Conservation (phyloP, 495 filamentous ascomycete species). For the Lasiosphaeriaceae sp. region DNA sequence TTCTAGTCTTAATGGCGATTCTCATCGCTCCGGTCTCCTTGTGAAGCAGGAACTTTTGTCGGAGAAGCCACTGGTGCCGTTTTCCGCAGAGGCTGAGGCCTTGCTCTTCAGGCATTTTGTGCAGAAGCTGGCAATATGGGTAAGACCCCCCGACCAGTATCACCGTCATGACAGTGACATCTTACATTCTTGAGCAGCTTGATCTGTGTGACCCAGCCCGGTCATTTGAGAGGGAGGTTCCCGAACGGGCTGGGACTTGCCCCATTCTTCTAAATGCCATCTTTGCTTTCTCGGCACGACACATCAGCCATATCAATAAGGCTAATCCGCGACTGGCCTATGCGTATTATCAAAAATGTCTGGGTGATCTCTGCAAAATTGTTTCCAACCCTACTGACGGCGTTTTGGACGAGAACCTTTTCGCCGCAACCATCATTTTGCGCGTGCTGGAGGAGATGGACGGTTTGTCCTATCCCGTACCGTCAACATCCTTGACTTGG, state of each 20-base stretch:
- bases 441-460: slow-evolving; percentile 60
- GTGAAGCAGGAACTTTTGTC: neutral
- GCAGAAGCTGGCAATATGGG: slow-evolving; percentile 46
- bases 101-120: slow-evolving; percentile 46
- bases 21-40: slow-evolving; percentile 18
- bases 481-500: slow-evolving; percentile 12
- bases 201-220: slow-evolving; percentile 53
- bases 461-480: slow-evolving; percentile 29
- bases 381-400: slow-evolving; percentile 47
- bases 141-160: slow-evolving; percentile 22
- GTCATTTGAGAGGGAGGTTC: slow-evolving; percentile 53
- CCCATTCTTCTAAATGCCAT: slow-evolving; percentile 57
- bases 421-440: slow-evolving; percentile 59
- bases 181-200: slow-evolving; percentile 31
- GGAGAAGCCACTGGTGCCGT: slow-evolving; percentile 30
- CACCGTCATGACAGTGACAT: neutral
- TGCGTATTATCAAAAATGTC: slow-evolving; percentile 48
- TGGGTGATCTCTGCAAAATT: slow-evolving; percentile 47
- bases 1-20: slow-evolving; percentile 1
- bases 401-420: slow-evolving; percentile 55
- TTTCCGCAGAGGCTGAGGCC: slow-evolving; percentile 36
- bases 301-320: slow-evolving; percentile 44
- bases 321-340: slow-evolving; percentile 43
- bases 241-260: slow-evolving; percentile 44
- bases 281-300: slow-evolving; percentile 53